Evolutionary conservation across 352 stramenopile genomes (phyloP).

Genomic region (Pythium grandisporangium): DNA sequence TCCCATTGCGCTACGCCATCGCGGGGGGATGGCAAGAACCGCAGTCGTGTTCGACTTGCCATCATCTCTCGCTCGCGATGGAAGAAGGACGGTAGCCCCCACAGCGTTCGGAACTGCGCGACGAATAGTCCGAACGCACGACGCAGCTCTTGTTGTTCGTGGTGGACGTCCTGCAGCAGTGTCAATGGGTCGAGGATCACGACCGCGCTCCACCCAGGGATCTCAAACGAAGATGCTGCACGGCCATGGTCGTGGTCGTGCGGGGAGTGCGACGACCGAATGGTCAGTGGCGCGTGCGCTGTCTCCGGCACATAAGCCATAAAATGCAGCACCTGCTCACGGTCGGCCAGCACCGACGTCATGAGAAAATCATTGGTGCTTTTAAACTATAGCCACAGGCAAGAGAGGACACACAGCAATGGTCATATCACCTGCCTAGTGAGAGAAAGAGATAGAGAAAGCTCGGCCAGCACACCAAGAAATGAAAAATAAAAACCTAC

Average conservation of each 20-base stretch:
- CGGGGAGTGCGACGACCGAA: too few relatives aligned
- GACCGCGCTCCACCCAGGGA: constrained; percentile 60
- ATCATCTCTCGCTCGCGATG: constrained; percentile 9
- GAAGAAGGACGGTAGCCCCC: constrained; percentile 47
- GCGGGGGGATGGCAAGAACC: constrained; percentile 37
- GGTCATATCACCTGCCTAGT: too few relatives aligned
- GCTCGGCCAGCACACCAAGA: background rate
- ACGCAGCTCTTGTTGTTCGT: constrained; percentile 19
- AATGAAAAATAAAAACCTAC: constrained; percentile 18
- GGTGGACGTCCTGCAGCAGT: constrained; percentile 3
- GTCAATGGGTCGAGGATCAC: constrained; percentile 34
- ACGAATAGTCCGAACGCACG: constrained; percentile 67
- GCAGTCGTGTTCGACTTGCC: background rate
- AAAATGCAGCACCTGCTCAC: constrained; percentile 72
- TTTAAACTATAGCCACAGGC: constrained; percentile 77
- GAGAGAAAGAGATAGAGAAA: too few relatives aligned
- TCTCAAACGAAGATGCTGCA: constrained; percentile 50
- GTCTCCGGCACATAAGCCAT: constrained; percentile 51
- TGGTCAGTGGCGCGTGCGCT: constrained; percentile 42
- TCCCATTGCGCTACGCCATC: constrained; percentile 70
- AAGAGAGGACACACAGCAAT: too few relatives aligned
- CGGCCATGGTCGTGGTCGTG: constrained; percentile 1
- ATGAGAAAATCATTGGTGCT: constrained; percentile 66
- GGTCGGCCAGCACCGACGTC: constrained; percentile 50
- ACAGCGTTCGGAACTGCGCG: constrained; percentile 43